Evolutionary conservation across 164 flowering plant species (phyloP).

Genomic region (Aristolochia fimbriata): DNA sequence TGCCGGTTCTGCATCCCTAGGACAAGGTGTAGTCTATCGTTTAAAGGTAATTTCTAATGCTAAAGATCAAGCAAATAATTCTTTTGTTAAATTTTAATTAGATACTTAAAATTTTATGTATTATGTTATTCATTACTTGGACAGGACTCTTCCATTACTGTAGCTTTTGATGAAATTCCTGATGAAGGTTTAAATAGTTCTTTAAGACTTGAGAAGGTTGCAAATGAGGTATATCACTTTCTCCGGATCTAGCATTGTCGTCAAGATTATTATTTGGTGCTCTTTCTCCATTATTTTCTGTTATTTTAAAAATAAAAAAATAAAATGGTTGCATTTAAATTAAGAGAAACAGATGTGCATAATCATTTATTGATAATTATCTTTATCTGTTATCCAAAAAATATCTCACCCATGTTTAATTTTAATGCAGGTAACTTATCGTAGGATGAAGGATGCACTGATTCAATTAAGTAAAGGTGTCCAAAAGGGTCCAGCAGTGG

Average conservation of each 20-base stretch:
- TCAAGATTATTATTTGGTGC: neutral
- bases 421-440: slow-evolving; percentile 65
- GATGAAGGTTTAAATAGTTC: slow-evolving; percentile 90
- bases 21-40: slow-evolving; percentile 96
- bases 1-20: slow-evolving; percentile 74
- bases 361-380: too few species aligned
- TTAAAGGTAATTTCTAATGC: slow-evolving; percentile 49
- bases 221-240: slow-evolving; percentile 67
- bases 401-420: too few species aligned
- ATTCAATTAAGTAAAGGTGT: slow-evolving; percentile 88
- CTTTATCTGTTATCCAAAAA: too few species aligned
- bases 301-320: neutral
- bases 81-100: too few species aligned
- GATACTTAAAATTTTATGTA: too few species aligned
- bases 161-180: slow-evolving; percentile 94
- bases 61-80: too few species aligned
- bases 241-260: too few species aligned
- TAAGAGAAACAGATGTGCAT: too few species aligned
- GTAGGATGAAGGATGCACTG: slow-evolving; percentile 89
- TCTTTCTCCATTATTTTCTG: neutral
- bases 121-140: slow-evolving; percentile 7
- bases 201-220: slow-evolving; percentile 85
- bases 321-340: too few species aligned
- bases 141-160: slow-evolving; percentile 88
- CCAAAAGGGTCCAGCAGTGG: slow-evolving; percentile 85